Evolutionary conservation across 2,329 filamentous ascomycete genomes (phyloP).

Genomic region (Penicillium decumbens): DNA sequence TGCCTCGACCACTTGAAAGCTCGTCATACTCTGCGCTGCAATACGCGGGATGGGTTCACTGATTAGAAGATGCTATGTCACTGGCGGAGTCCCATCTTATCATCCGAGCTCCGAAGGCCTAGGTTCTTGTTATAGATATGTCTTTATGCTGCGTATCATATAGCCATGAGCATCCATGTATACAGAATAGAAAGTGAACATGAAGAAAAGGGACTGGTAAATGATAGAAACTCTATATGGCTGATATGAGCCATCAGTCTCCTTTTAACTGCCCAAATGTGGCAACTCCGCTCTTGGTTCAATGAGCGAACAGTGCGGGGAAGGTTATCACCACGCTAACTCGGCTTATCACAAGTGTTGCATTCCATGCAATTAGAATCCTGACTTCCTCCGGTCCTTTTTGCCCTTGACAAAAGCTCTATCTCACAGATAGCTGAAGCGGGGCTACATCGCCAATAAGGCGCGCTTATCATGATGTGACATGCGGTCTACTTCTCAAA

Average conservation of each 20-base stretch:
- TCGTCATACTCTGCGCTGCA: neutral
- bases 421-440: neutral
- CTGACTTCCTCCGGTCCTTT: neutral
- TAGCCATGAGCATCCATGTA: neutral
- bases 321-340: neutral
- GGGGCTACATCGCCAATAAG: neutral
- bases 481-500: neutral
- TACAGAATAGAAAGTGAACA: neutral
- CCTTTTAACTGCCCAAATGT: neutral
- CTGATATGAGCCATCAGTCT: neutral
- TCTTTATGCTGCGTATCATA: neutral
- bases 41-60: neutral
- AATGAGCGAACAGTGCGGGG: conserved; percentile 23
- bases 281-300: neutral
- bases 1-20: conserved; percentile 1
- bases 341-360: conserved; percentile 3
- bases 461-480: neutral
- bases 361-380: neutral
- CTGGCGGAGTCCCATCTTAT: neutral
- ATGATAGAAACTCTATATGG: neutral
- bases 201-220: neutral
- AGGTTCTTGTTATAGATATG: neutral
- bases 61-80: neutral
- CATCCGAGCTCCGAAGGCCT: neutral
- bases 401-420: neutral